Evolutionary conservation across 345 rosid species (phyloP).

Genomic region (Rhodamnia rubescens): DNA sequence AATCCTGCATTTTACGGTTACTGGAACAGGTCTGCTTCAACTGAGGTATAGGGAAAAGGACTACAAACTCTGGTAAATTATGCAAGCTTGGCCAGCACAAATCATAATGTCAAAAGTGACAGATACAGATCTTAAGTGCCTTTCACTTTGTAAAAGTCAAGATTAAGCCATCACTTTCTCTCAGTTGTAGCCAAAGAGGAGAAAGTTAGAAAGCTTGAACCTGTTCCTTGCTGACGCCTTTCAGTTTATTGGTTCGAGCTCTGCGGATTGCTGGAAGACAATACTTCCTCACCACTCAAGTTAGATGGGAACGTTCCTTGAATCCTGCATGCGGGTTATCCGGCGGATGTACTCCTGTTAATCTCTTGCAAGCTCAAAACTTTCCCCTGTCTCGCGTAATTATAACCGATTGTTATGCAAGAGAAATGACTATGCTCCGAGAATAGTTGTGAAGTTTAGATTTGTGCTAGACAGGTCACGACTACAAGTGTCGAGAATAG

Average conservation of each 20-base stretch:
- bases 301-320: not conserved
- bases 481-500: not conserved
- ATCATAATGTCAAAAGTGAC: not conserved
- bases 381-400: not conserved
- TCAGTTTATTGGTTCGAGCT: not conserved
- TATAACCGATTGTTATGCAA: not conserved
- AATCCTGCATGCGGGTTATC: not conserved
- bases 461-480: not conserved
- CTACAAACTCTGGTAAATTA: not conserved
- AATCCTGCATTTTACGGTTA: not conserved
- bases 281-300: not conserved
- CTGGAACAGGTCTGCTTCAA: not conserved
- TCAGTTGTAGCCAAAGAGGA: not conserved
- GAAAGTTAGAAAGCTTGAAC: not conserved
- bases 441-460: not conserved
- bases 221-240: not conserved
- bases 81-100: not conserved
- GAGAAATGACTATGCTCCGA: not conserved
- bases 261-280: not conserved
- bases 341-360: not conserved
- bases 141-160: not conserved
- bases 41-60: not conserved
- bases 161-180: not conserved
- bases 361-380: not conserved
- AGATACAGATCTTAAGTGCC: not conserved